phyloP scores from a whole-genome alignment of 331 rosid species.

The Stylosanthes scabra region DNA sequence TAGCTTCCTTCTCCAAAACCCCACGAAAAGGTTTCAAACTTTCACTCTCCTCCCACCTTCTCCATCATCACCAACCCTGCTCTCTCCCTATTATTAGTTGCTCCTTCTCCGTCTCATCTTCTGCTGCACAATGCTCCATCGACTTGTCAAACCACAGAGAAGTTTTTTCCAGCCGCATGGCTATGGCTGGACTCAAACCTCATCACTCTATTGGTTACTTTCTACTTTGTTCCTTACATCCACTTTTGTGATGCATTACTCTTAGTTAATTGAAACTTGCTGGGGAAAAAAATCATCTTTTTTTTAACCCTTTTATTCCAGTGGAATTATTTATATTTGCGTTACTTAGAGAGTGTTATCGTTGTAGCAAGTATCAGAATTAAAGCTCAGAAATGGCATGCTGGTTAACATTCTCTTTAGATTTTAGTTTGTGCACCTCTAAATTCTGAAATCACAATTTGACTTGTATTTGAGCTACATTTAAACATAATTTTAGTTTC shows the following conservation, averaged over 20 bases:
- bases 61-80: slow-evolving; percentile 33
- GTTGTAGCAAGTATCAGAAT: not conserved
- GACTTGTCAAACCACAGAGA: slow-evolving; percentile 63
- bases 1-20: slow-evolving; percentile 46
- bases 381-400: slow-evolving; percentile 11
- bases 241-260: too few species aligned
- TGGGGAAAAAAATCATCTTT: too few species aligned
- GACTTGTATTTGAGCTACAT: not conserved
- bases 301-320: not conserved
- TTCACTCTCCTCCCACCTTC: slow-evolving; percentile 35
- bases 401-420: not conserved
- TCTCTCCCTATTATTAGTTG: slow-evolving; percentile 31
- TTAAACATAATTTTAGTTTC: too few species aligned
- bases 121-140: slow-evolving; percentile 48
- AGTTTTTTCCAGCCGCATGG: slow-evolving; percentile 83
- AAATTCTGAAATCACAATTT: not conserved
- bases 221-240: not conserved
- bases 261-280: too few species aligned
- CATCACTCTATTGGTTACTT: slow-evolving; percentile 77
- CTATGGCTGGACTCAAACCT: slow-evolving; percentile 90
- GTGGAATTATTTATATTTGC: not conserved
- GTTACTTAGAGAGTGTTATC: slow-evolving; percentile 20
- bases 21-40: slow-evolving; percentile 41
- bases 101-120: slow-evolving; percentile 47
- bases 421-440: not conserved